Conservation (phyloP, 2,329 filamentous ascomycete genomes). For the Lachnellula willkommii region DNA sequence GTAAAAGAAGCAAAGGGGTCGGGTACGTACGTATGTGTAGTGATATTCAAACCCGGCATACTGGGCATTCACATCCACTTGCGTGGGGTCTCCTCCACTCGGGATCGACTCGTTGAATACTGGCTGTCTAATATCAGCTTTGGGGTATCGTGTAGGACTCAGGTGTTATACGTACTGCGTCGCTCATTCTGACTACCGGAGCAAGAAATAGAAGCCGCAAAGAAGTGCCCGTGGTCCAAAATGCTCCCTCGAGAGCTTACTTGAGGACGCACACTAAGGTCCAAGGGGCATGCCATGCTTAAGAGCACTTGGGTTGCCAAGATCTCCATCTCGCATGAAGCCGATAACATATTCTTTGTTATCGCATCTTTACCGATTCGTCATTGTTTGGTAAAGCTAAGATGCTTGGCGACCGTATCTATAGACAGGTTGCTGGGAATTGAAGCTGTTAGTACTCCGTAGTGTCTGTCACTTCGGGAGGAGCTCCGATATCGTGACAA, state of each 20-base stretch:
- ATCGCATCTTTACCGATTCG: neutral
- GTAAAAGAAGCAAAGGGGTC: too few relatives aligned
- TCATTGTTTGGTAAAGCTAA: neutral
- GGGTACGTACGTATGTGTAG: slow-evolving; percentile 47
- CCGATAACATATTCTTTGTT: neutral
- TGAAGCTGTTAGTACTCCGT: neutral
- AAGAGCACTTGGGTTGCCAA: neutral
- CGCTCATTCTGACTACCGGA: slow-evolving; percentile 14
- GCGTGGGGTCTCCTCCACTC: slow-evolving; percentile 48
- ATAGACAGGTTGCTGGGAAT: neutral
- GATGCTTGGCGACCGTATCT: neutral
- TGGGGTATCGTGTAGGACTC: too few relatives aligned
- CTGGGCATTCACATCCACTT: slow-evolving; percentile 47
- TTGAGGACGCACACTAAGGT: neutral
- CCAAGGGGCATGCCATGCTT: neutral
- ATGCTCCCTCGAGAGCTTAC: neutral
- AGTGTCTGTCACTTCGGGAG: neutral
- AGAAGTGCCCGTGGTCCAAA: neutral
- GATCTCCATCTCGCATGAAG: neutral
- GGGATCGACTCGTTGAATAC: slow-evolving; percentile 33
- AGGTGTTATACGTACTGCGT: slow-evolving; percentile 4
- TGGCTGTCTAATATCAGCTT: slow-evolving; percentile 17
- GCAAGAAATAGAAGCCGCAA: neutral
- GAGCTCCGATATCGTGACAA: neutral
- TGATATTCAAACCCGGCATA: slow-evolving; percentile 56